A percentile compares a stretch with the other conserved stretches of the same genome.
These are phyloP conservation scores for Pouteria glomerata DNA, from an alignment of 148 eudicot species.

Conservation along the genomic window DNA sequence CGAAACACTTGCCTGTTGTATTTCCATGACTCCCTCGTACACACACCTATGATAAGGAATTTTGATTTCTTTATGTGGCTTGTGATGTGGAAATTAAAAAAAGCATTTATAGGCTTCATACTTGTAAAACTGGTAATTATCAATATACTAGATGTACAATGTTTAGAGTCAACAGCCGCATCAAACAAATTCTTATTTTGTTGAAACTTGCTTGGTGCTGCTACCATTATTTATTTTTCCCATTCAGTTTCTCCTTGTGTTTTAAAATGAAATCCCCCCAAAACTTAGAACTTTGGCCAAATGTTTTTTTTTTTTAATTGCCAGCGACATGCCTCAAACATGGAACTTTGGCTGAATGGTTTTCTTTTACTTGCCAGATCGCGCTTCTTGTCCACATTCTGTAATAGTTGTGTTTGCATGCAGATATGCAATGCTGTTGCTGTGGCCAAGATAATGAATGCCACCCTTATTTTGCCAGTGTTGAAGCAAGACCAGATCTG, in stretches of 20 bases:
- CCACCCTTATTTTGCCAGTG: slow-evolving; percentile 94
- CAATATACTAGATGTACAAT: background rate
- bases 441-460: slow-evolving; percentile 94
- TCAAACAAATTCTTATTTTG: background rate
- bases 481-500: slow-evolving; percentile 99
- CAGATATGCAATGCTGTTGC: slow-evolving; percentile 99
- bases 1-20: too few relatives aligned
- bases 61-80: background rate
- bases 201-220: background rate
- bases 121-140: background rate
- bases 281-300: background rate
- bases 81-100: background rate
- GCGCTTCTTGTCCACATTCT: slow-evolving; percentile 2
- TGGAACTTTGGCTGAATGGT: background rate
- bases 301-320: background rate
- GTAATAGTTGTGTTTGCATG: slow-evolving; percentile 18
- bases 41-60: background rate
- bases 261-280: background rate
- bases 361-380: background rate
- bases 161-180: background rate
- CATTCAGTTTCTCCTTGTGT: background rate
- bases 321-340: too few relatives aligned
- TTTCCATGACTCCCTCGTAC: background rate
- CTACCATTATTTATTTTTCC: background rate
- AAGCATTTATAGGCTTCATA: background rate